These are phyloP conservation scores for Euryodendron excelsum DNA, from an alignment of 148 eudicot genomes.

Conservation along the genomic window DNA sequence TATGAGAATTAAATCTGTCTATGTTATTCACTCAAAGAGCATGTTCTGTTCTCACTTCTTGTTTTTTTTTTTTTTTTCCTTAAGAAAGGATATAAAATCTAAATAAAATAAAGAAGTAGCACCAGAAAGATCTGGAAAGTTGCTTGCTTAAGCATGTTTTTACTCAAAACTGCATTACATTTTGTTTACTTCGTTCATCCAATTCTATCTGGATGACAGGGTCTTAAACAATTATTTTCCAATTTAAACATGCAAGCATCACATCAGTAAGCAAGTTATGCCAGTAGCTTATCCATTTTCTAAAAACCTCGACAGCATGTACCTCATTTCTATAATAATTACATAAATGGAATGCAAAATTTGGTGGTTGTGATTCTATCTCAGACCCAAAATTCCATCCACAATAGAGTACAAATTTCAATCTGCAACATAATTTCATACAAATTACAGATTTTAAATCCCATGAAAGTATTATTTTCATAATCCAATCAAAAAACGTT, in stretches of 20 bases:
- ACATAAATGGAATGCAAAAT: neutral
- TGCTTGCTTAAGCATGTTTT: neutral
- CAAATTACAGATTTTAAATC: neutral
- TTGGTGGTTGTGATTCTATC: neutral
- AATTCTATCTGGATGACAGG: neutral
- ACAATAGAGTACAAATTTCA: neutral
- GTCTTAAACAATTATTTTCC: neutral
- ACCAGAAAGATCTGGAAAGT: neutral
- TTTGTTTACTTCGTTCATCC: neutral
- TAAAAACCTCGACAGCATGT: neutral
- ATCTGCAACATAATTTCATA: neutral
- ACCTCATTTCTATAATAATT: neutral
- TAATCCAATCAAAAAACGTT: too few species aligned
- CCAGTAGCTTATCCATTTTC: neutral
- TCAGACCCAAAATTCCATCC: constrained; percentile 4
- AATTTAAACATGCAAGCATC: neutral
- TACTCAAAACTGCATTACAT: neutral
- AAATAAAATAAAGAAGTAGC: too few species aligned
- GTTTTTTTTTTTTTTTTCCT: too few species aligned
- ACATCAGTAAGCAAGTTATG: neutral
- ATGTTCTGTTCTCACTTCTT: neutral
- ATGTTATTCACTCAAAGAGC: neutral
- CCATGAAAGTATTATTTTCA: neutral
- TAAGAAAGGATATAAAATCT: too few species aligned
- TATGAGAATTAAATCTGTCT: neutral